Percentiles rank a stretch among this genome's conserved stretches.
phyloP scores from a whole-genome alignment of 495 filamentous ascomycete species.

The Jackrogersella minutella region DNA sequence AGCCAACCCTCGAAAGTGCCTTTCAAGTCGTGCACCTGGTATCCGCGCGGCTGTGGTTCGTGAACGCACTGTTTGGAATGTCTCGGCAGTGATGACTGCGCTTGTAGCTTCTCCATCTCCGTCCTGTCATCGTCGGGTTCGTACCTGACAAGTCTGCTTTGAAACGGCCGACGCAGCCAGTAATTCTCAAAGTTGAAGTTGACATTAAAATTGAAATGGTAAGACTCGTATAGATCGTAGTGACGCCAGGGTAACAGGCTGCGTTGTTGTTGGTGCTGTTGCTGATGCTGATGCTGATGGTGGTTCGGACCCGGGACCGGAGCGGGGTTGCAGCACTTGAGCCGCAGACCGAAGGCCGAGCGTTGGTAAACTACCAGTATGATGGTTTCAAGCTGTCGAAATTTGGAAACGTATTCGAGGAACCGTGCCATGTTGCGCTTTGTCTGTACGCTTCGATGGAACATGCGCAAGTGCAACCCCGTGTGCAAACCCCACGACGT shows the following conservation, averaged over 20 bases:
- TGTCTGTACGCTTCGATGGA: constrained; percentile 53
- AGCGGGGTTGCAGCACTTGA: constrained; percentile 30
- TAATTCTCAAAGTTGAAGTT: constrained; percentile 58
- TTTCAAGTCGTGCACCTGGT: constrained; percentile 43
- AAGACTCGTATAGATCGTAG: constrained; percentile 54
- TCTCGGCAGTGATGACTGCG: constrained; percentile 1
- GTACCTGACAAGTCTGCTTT: constrained; percentile 54
- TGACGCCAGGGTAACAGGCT: constrained; percentile 33
- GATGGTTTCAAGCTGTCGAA: constrained; percentile 51
- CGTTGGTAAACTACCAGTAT: constrained; percentile 58
- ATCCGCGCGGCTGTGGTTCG: constrained; percentile 36
- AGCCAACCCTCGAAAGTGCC: constrained; percentile 43
- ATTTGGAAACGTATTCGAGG: constrained; percentile 53
- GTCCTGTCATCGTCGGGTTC: constrained; percentile 50
- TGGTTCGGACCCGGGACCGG: background rate
- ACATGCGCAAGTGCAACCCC: constrained; percentile 56
- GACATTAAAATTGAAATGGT: constrained; percentile 59
- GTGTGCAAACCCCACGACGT: constrained; percentile 58
- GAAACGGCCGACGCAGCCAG: constrained; percentile 51
- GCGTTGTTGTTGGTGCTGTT: constrained; percentile 12
- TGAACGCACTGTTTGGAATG: constrained; percentile 36
- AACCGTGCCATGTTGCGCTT: constrained; percentile 59
- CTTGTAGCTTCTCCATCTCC: constrained; percentile 26
- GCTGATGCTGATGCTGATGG: background rate
- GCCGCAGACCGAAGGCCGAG: constrained; percentile 56